Percentiles rank a stretch among this genome's conserved stretches.
phyloP scores from a whole-genome alignment of 2,329 filamentous ascomycete species.

The Phialophora expanda region DNA sequence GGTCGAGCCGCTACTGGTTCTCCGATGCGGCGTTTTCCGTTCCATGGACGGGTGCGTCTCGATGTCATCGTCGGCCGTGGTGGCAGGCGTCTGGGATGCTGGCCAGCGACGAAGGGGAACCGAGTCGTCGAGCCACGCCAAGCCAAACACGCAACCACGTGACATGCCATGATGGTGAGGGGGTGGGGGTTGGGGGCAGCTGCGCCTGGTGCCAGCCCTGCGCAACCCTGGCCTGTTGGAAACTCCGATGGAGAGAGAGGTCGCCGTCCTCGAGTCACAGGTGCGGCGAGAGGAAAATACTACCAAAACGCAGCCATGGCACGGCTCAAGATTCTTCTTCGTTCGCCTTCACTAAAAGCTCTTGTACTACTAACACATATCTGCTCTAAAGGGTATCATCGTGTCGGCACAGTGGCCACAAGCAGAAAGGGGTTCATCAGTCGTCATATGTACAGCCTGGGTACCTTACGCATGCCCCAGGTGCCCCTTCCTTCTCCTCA shows the following conservation, averaged over 20 bases:
- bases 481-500: slow-evolving; percentile 3
- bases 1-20: slow-evolving; percentile 36
- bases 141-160: neutral
- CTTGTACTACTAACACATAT: slow-evolving; percentile 31
- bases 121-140: neutral
- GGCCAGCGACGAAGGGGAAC: neutral
- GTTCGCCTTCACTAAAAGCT: slow-evolving; percentile 1
- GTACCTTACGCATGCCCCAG: neutral
- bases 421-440: slow-evolving; percentile 23
- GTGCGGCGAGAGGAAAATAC: neutral
- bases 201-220: neutral
- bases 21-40: slow-evolving; percentile 14
- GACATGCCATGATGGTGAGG: neutral
- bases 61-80: neutral
- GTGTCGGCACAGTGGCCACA: slow-evolving; percentile 16
- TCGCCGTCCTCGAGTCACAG: neutral
- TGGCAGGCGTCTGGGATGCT: neutral
- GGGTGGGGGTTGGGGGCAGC: neutral
- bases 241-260: neutral
- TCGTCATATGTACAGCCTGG: slow-evolving; percentile 31
- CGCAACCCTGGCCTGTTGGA: neutral
- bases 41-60: slow-evolving; percentile 3
- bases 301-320: neutral
- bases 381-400: slow-evolving; percentile 34
- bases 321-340: neutral